Evolutionary conservation across 2,329 filamentous ascomycete genomes (phyloP), one percentile per base, ranked within the genome.

Genomic region (Ophiosphaerella herpotricha): DNA sequence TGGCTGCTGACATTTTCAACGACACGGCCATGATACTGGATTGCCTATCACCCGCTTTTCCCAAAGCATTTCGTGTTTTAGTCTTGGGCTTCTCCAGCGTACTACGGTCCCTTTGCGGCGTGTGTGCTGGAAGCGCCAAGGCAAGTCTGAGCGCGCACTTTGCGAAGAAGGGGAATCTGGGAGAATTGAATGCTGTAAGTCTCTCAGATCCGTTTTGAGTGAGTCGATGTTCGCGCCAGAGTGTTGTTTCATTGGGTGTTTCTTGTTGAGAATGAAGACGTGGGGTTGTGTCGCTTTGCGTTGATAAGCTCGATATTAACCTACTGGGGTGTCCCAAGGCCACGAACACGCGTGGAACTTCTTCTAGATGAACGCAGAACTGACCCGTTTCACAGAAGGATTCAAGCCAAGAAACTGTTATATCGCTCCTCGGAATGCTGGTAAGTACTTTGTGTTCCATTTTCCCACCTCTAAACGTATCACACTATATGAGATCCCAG

Each of bases 131-230:
- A 11, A 91, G 90, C 46, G 89, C 90, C 56, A 97, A 97, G 74
- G 93, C 93, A 2, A 92, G 89, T 54, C 76, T 99, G 60, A 94
- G 90, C 68, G 89, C 90, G 9, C 94, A 99, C 74, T 97, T 99
- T 78, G 91, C 93, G 7, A 85, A 81, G 59, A 85, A 86, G 68
- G 90, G 91, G 33, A 97, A 97, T 71, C 76, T 97, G 38, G 93
- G 90, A 1, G 93, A 97, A 72, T 80, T 99, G 48, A 97, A 97
- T 75, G 92, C 93, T 48, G 82, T 85, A 66, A 67, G 81, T 78
- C 21, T 39, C 13, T 29, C n/a, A 24, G 23, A 24, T 31, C 31
- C 23, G 14, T 38, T 55, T 26, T 21, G 32, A 42, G 29, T 6
- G 13, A 33, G 8, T 14, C 11, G 11, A 7, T n/a, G 11, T 23